Base-by-base conservation (phyloP, 176 grass and related monocot species). In the Triticum timopheevii region DNA sequence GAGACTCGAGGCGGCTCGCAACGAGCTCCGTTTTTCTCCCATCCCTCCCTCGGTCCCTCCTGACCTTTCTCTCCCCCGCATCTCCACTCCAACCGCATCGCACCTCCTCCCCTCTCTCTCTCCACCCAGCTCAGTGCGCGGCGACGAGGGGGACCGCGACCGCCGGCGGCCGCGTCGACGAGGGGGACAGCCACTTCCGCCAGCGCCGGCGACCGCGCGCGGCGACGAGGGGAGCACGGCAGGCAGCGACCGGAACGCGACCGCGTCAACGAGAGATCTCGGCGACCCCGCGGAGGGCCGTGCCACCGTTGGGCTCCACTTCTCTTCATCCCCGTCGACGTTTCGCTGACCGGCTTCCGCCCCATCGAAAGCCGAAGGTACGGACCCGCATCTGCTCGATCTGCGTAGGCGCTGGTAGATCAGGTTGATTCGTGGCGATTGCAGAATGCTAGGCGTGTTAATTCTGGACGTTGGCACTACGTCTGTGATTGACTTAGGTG, bases 11-110 rank as follows among this genome's bases (percentile, higher is more conserved):
- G 24, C 69, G 69, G 69, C 69, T 44, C 70, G 36, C 22, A 5
- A 24, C 38, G 69, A 73, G 38, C 70, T 40, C 44, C 44, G 44
- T 0, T 13, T 25, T 45, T 5, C 15, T 31, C 10, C 16, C 47
- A 54, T 16, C 45, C 73, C 73, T 76, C 10, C 45, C n/a, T n/a
- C n/a, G n/a, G n/a, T n/a, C n/a, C n/a, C 73, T 76, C 45, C 23
- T 10, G 42, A 52, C 24, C 13, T 31, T 52, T 76, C 73, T 52
- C 72, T 50, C 42, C 73, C 45, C 45, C 73, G 73, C 73, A 75
- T 73, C 72, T 74, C 72, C 72, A 75, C 72, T 75, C 72, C 72
- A 76, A 76, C 73, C 73, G 73, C 45, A 76, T 76, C 73, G 28
- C 73, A 50, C 73, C 72, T 30, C 5, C 22, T 17, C 25, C 25